A percentile compares a stretch with the other conserved stretches of the same genome.
Conservation (phyloP, 306 rosid species). For the Quercus bicolor region DNA sequence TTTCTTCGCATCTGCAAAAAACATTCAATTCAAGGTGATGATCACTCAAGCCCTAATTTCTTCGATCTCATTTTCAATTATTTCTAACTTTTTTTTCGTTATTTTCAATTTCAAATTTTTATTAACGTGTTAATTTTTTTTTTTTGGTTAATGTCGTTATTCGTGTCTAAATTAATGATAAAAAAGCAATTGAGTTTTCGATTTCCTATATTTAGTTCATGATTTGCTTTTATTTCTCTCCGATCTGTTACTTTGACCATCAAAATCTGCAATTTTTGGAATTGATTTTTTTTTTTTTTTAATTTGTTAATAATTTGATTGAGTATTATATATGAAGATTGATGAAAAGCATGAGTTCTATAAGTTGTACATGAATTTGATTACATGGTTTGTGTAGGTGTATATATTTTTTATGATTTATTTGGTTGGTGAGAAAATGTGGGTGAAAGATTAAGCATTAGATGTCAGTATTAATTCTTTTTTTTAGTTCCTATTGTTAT, state of each 20-base stretch:
- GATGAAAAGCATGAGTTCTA: neutral
- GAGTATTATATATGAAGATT: neutral
- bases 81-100: neutral
- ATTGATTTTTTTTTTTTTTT: neutral
- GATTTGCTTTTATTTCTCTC: neutral
- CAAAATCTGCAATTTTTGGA: neutral
- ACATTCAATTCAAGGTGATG: conserved; percentile 14
- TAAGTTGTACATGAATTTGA: neutral
- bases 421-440: neutral
- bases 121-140: neutral
- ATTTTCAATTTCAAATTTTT: too few species aligned
- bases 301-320: neutral
- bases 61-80: neutral
- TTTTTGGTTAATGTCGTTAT: neutral
- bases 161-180: neutral
- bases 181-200: neutral
- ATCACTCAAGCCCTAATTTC: neutral
- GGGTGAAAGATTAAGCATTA: neutral
- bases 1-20: neutral
- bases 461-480: neutral
- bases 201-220: neutral
- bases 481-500: neutral
- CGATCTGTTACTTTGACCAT: conserved; percentile 10
- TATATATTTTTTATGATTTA: neutral
- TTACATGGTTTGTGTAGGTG: neutral